Base-by-base conservation (phyloP, 768 basidiomycete species). In the Calocybe cyanea region DNA sequence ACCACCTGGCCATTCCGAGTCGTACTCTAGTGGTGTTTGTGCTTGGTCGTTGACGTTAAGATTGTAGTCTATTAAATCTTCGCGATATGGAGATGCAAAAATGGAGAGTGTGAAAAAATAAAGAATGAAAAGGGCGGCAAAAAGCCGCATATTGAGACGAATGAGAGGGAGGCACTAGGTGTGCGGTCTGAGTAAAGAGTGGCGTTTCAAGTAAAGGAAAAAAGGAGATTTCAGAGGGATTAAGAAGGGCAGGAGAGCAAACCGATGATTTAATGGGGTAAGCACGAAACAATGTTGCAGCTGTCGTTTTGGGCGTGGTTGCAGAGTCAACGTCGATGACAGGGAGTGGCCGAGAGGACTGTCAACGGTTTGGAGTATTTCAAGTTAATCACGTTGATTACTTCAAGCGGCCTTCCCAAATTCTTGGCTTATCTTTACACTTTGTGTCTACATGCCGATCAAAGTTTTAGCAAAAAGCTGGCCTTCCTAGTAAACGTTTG, bases 1-100 rank as follows among this genome's bases (percentile, higher is more conserved):
- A 1, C 67, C 68, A 54, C 81, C 86, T 2, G 74, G 64, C 32
- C 87, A 78, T 43, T 70, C 68, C 2, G 87, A 64, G 42, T 67
- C 61, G 60, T 93, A 93, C 25, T 92, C 73, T 14, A 81, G 61
- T 3, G 83, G 78, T 43, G 74, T 71, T 44, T 77, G 69, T 10
- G 90, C 87, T 62, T 81, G 71, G 63, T 85, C 70, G 66, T 89
- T 90, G 56, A 72, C 56, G 64, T 93, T 92, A 63, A 92, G 65
- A 62, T 93, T 92, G 70, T 83, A 91, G 55, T 78, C 70, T 31
- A 69, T 66, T 51, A 90, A 78, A 57, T 83, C 75, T 4, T 78
- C 73, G 18, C 76, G 70, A 56, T 84, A 92, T 0, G 86, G 87
- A 8, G 85, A 81, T 2, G 85, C 80, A 34, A 51, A 38, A 38